These are phyloP conservation scores for Solanum neorickii DNA, from an alignment of 257 asterid genomes.

Conservation along the genomic window DNA sequence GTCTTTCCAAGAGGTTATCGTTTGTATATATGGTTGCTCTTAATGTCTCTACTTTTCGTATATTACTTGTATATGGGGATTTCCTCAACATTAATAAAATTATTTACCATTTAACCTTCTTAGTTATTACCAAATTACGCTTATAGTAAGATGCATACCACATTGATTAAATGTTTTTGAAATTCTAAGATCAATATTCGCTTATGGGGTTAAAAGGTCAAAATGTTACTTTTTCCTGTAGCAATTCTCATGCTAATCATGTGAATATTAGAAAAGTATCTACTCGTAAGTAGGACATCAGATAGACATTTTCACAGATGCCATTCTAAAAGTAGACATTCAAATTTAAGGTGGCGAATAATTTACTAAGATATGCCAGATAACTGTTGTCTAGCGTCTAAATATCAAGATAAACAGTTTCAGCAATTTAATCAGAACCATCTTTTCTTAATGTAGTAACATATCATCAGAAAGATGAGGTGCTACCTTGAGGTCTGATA, in stretches of 20 bases:
- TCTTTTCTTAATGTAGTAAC: neutral
- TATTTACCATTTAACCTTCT: neutral
- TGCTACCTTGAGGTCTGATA: constrained; percentile 76
- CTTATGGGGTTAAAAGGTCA: neutral
- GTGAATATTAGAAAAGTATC: neutral
- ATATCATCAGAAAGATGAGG: neutral
- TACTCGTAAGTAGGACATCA: neutral
- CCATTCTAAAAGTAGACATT: neutral
- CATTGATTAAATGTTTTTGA: neutral
- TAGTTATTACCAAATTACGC: neutral
- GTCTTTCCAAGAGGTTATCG: neutral
- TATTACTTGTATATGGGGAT: neutral
- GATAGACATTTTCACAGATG: neutral
- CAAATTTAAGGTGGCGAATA: neutral
- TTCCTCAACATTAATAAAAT: neutral
- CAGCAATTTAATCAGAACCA: neutral
- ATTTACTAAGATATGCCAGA: neutral
- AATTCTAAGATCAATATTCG: neutral
- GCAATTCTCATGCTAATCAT: neutral
- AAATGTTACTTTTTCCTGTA: neutral
- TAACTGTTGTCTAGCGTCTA: neutral
- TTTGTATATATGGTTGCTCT: neutral
- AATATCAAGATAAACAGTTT: neutral
- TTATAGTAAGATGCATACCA: neutral
- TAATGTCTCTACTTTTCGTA: neutral